Conservation (phyloP, 257 asterid genomes). For the Echites panduratus region DNA sequence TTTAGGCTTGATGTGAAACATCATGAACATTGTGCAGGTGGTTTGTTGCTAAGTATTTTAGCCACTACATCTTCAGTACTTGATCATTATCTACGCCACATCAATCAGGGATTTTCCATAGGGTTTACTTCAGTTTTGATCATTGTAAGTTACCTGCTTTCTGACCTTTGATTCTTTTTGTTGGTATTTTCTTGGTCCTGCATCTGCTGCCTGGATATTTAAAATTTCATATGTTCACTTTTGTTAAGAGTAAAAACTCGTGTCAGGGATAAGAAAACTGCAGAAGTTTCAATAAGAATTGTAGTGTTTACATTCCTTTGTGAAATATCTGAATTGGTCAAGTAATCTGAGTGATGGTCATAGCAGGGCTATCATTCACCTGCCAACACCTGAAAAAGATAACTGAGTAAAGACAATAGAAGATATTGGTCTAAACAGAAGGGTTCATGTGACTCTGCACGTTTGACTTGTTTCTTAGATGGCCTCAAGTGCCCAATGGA, state of each 20-base stretch:
- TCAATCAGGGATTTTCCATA: conserved; percentile 81
- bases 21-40: conserved; percentile 54
- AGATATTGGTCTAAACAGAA: neutral
- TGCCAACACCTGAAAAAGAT: neutral
- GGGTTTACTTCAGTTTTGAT: conserved; percentile 95
- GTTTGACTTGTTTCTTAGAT: neutral
- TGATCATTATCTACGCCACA: conserved; percentile 74
- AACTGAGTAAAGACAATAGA: neutral
- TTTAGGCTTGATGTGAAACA: conserved; percentile 2
- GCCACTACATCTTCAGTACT: conserved; percentile 80
- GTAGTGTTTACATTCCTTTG: neutral
- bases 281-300: neutral
- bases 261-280: neutral
- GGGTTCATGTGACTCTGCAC: neutral
- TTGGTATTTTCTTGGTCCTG: neutral
- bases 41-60: conserved; percentile 71
- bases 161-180: neutral
- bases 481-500: neutral
- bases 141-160: conserved; percentile 55
- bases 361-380: neutral
- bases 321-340: neutral
- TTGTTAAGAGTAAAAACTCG: neutral
- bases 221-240: neutral
- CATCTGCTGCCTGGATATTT: neutral
- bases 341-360: neutral